Evolutionary conservation across 2,329 filamentous ascomycete species (phyloP).

Genomic region (Microcyclospora pomicola): DNA sequence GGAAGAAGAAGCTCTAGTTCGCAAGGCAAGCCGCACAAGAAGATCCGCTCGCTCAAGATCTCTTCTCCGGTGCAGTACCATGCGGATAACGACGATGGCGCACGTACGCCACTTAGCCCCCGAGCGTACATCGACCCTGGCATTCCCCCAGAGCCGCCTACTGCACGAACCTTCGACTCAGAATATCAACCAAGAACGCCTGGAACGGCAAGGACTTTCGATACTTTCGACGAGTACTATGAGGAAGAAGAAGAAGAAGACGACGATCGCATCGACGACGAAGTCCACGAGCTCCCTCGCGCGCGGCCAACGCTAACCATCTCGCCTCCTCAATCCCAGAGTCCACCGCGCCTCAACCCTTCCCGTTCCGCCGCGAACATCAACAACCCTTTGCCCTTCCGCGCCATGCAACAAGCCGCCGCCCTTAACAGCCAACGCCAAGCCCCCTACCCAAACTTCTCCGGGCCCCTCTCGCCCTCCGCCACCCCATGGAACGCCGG

Average conservation of each 20-base stretch:
- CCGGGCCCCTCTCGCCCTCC: slow-evolving; percentile 21
- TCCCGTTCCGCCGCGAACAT: slow-evolving; percentile 3
- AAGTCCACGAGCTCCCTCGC: slow-evolving; percentile 13
- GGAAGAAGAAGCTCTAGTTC: neutral
- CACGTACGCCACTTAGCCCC: slow-evolving; percentile 41
- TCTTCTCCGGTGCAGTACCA: slow-evolving; percentile 39
- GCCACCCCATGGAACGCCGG: slow-evolving; percentile 11
- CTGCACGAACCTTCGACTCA: slow-evolving; percentile 14
- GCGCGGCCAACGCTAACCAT: slow-evolving; percentile 12
- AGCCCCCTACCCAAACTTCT: slow-evolving; percentile 4
- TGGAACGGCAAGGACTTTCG: slow-evolving; percentile 15
- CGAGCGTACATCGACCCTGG: slow-evolving; percentile 40
- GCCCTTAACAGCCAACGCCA: neutral
- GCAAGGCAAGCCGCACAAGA: slow-evolving; percentile 16
- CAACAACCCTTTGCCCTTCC: slow-evolving; percentile 4
- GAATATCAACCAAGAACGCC: slow-evolving; percentile 18
- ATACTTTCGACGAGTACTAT: slow-evolving; percentile 6
- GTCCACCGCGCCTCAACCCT: slow-evolving; percentile 7
- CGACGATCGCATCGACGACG: slow-evolving; percentile 2
- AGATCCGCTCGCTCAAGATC: slow-evolving; percentile 44
- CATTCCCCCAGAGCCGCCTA: slow-evolving; percentile 40
- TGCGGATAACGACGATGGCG: slow-evolving; percentile 32
- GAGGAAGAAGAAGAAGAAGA: slow-evolving; percentile 7
- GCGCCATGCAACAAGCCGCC: slow-evolving; percentile 1
- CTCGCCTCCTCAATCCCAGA: no score